These are phyloP conservation scores for Polytrichum formosum DNA, from an alignment of 225 moss, liverwort and hornwort species.

Conservation along the genomic window DNA sequence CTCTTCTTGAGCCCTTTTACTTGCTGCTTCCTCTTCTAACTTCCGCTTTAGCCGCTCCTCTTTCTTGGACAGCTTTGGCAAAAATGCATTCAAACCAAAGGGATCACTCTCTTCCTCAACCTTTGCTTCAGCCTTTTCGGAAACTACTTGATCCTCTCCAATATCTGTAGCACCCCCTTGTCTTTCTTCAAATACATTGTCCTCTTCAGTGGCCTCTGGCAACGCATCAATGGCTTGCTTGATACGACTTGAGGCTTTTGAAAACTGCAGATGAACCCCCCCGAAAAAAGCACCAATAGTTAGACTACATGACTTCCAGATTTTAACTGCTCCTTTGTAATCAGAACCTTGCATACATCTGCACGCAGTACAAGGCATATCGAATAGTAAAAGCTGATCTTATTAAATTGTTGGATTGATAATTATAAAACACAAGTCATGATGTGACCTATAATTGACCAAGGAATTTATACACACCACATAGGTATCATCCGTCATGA, in stretches of 20 bases:
- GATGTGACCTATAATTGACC: neutral
- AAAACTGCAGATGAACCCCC: constrained; percentile 53
- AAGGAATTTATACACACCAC: constrained; percentile 41
- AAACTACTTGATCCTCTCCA: constrained; percentile 18
- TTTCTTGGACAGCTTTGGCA: constrained; percentile 86
- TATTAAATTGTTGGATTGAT: neutral
- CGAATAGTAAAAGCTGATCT: too few relatives aligned
- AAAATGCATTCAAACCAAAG: constrained; percentile 93
- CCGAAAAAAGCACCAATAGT: neutral
- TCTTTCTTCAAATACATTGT: constrained; percentile 33
- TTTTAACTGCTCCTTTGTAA: neutral
- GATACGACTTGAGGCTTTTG: constrained; percentile 74
- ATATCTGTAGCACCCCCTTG: constrained; percentile 27
- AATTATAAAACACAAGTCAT: constrained; percentile 4
- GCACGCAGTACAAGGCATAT: neutral
- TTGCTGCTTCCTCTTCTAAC: constrained; percentile 72
- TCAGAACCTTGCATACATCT: neutral
- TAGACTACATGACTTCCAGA: neutral
- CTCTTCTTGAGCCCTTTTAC: constrained; percentile 58
- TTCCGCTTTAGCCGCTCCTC: constrained; percentile 85
- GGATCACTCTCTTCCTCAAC: constrained; percentile 77
- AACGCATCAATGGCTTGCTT: constrained; percentile 73
- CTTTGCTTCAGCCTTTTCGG: constrained; percentile 24
- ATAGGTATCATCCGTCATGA: constrained; percentile 85
- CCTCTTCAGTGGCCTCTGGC: constrained; percentile 72